Evolutionary conservation across 1,139 yeast genomes (phyloP), one percentile per base, ranked within the genome.

Genomic region (Torulaspora pretoriensis): DNA sequence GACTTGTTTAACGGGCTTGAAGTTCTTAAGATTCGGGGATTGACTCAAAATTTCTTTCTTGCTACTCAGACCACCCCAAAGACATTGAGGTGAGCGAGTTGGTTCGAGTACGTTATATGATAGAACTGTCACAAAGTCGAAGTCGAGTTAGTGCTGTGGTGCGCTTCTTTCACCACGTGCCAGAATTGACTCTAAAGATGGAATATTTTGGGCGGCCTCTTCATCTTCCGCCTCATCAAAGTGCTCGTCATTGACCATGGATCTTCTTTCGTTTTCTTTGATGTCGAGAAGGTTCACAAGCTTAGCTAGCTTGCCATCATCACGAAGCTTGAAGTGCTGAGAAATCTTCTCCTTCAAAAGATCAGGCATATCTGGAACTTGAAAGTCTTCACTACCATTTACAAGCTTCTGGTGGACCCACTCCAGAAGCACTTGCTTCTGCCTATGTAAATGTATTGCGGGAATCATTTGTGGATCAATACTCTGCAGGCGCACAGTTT

Each of bases 381-480:
- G 40, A 37, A 59, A 55, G 19, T 43, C 48, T 3, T 42, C 42
- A 4, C 48, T 29, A 2, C 45, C 47, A 24, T 44, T 44, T 24
- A 51, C 49, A 29, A 47, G 43, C 28, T 42, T 39, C 30, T 58
- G 60, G 35, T 57, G 59, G 19, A 60, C 50, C 46, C 54, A 58
- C 34, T 58, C 60, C n/a, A 55, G 28, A 14, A 59, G 37, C 2
- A 55, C 53, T 29, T 58, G 60, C 37, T 54, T 54, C 38, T 53
- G 60, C 33, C 60, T 48, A 31, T 57, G 58, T 7, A 56, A 29
- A 12, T 54, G 48, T 12, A 60, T 53, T 4, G 64, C 57, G 2
- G 61, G 61, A 10, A 58, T 38, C 4, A 50, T 25, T 8, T 51
- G 43, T 1, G 65, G 63, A 43, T 57, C 61, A 9, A 35, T 32